A percentile compares a stretch with the other conserved stretches of the same genome.
Conservation (phyloP, 1,284 basidiomycete genomes). For the Uromyces viciae-fabae region DNA sequence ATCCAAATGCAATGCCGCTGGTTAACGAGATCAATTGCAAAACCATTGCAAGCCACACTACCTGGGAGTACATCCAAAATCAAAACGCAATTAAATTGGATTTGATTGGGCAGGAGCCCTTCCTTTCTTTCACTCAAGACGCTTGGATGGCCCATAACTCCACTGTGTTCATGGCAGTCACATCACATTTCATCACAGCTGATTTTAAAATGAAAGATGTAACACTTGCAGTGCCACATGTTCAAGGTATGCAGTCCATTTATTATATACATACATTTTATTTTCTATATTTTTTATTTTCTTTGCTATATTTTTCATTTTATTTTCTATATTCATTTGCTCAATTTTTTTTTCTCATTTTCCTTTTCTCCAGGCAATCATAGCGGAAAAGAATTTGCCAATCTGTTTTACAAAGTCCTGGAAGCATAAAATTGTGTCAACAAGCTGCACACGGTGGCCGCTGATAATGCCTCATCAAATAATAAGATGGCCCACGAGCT, state of each 20-base stretch:
- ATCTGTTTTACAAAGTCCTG: background rate
- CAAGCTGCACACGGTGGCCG: background rate
- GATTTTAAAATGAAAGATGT: background rate
- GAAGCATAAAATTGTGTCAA: background rate
- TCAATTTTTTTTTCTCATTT: background rate
- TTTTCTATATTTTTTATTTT: background rate
- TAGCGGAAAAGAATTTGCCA: background rate
- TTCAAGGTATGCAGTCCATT: background rate
- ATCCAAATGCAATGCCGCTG: background rate
- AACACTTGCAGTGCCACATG: background rate
- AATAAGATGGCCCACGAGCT: background rate
- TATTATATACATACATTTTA: no score
- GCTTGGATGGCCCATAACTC: background rate
- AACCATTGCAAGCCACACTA: background rate
- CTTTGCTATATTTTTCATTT: background rate
- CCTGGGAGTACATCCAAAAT: background rate
- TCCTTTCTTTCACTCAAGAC: background rate
- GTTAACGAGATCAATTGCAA: background rate
- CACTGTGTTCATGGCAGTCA: slow-evolving; percentile 8
- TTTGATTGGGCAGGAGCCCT: background rate
- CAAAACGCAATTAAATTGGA: background rate
- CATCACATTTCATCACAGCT: background rate
- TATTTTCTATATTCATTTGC: background rate
- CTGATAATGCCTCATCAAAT: background rate
- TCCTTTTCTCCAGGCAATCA: background rate